Percentiles rank a stretch among this genome's conserved stretches.
These are phyloP conservation scores for Arthrobotrys musiformis DNA, from an alignment of 2,329 filamentous ascomycete genomes.

Conservation along the genomic window DNA sequence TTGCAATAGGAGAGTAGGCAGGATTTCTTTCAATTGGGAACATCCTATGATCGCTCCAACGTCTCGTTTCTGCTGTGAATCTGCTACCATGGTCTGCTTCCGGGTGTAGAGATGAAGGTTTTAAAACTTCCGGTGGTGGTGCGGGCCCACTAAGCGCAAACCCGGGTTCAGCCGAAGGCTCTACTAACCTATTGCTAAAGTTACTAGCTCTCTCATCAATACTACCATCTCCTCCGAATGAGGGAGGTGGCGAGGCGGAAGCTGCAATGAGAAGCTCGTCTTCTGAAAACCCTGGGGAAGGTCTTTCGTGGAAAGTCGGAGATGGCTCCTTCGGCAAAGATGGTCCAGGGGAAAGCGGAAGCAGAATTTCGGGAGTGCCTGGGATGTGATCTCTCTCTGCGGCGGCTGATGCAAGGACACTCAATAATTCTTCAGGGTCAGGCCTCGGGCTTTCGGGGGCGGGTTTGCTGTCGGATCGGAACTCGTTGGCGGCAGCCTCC, in stretches of 20 bases:
- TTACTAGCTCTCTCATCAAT: constrained; percentile 40
- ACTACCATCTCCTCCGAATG: constrained; percentile 28
- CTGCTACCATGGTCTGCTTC: constrained; percentile 41
- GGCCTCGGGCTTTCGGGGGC: neutral
- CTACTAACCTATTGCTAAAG: constrained; percentile 8
- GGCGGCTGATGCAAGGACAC: constrained; percentile 8
- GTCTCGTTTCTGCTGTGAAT: constrained; percentile 43
- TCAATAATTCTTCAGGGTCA: constrained; percentile 1
- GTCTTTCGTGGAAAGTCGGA: neutral
- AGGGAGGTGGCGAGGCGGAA: constrained; percentile 36
- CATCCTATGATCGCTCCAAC: constrained; percentile 42
- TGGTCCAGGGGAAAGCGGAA: neutral
- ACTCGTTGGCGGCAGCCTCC: neutral
- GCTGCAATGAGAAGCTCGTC: constrained; percentile 5
- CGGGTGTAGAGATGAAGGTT: constrained; percentile 24
- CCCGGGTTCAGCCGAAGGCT: constrained; percentile 35
- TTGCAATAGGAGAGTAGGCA: constrained; percentile 37
- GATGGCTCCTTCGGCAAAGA: constrained; percentile 1
- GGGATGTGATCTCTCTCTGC: constrained; percentile 28
- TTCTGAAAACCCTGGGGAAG: neutral
- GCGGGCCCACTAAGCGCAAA: constrained; percentile 51
- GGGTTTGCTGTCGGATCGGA: neutral
- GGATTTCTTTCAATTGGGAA: constrained; percentile 33
- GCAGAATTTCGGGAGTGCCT: neutral
- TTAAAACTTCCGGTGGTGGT: constrained; percentile 52